phyloP scores from a whole-genome alignment of 352 stramenopile genomes.

The Phytophthora kernoviae region DNA sequence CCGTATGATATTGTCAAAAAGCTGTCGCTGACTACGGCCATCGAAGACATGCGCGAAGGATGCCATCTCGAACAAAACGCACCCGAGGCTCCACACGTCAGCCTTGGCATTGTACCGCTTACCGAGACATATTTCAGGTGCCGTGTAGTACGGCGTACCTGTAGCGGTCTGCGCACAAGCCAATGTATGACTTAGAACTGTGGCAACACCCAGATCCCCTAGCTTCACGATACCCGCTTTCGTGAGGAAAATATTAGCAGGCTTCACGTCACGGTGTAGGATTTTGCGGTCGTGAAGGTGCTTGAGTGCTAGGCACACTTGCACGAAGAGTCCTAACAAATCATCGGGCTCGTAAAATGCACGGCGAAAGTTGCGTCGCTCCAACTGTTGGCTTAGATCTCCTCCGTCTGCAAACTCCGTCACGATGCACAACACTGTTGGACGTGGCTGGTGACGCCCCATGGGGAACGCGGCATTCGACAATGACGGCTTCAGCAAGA shows the following conservation, averaged over 20 bases:
- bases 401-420: conserved; percentile 85
- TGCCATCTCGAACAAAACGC: conserved; percentile 92
- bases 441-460: conserved; percentile 3
- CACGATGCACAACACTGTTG: conserved; percentile 77
- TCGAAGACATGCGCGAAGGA: conserved; percentile 92
- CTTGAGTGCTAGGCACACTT: conserved; percentile 80
- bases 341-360: conserved; percentile 41
- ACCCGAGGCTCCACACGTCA: conserved; percentile 94
- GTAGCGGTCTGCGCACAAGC: conserved; percentile 77
- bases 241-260: conserved; percentile 88
- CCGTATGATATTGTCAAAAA: conserved; percentile 77
- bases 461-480: neutral
- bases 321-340: conserved; percentile 63
- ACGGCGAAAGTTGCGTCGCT: conserved; percentile 25
- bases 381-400: conserved; percentile 66
- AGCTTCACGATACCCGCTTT: conserved; percentile 68
- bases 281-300: conserved; percentile 87
- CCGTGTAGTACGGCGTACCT: conserved; percentile 92
- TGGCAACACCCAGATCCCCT: conserved; percentile 82
- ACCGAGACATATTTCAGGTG: conserved; percentile 93
- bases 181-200: conserved; percentile 73
- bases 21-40: conserved; percentile 73
- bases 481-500: conserved; percentile 39
- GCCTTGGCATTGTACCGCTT: conserved; percentile 94
- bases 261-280: conserved; percentile 88